A percentile compares a stretch with the other conserved stretches of the same genome.
Conservation (phyloP, 495 filamentous ascomycete species). For the Trichoderma orchidacearum region DNA sequence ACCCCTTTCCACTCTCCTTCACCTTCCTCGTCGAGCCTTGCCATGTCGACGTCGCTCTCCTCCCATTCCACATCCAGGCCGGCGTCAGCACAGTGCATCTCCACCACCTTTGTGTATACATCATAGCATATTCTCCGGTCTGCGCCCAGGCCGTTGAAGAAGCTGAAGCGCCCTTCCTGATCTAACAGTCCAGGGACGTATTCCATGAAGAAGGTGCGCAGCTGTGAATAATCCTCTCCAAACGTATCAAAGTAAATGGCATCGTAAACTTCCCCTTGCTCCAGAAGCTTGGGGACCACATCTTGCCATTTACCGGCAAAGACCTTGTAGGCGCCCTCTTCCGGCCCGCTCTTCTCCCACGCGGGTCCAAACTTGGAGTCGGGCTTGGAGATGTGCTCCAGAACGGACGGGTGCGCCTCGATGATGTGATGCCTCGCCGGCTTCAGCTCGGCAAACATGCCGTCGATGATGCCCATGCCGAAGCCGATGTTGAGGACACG, state of each 20-base stretch:
- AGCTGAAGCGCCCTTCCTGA: slow-evolving; percentile 63
- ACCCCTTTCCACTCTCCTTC: slow-evolving; percentile 74
- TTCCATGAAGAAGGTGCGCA: slow-evolving; percentile 80
- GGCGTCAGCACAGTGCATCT: slow-evolving; percentile 84
- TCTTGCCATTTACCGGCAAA: slow-evolving; percentile 69
- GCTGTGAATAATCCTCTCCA: slow-evolving; percentile 76
- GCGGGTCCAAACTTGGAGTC: slow-evolving; percentile 27
- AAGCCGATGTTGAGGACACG: slow-evolving; percentile 85
- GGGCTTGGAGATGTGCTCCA: slow-evolving; percentile 44
- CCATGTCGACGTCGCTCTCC: slow-evolving; percentile 55
- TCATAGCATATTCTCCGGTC: slow-evolving; percentile 89
- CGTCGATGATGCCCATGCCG: slow-evolving; percentile 92
- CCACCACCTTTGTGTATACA: slow-evolving; percentile 84
- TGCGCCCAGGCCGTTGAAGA: slow-evolving; percentile 92
- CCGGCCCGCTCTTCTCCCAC: slow-evolving; percentile 27
- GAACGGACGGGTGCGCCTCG: slow-evolving; percentile 78
- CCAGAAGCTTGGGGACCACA: slow-evolving; percentile 54
- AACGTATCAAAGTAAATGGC: slow-evolving; percentile 98
- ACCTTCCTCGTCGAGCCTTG: slow-evolving; percentile 30
- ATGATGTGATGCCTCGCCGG: slow-evolving; percentile 71
- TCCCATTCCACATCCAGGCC: slow-evolving; percentile 86
- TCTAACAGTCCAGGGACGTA: slow-evolving; percentile 68
- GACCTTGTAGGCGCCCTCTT: slow-evolving; percentile 29
- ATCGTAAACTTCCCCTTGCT: slow-evolving; percentile 62
- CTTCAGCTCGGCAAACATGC: slow-evolving; percentile 57